Evolutionary conservation across 164 flowering plant genomes (phyloP), one percentile per base, ranked within the genome.

Genomic region (Litsea cubeba): DNA sequence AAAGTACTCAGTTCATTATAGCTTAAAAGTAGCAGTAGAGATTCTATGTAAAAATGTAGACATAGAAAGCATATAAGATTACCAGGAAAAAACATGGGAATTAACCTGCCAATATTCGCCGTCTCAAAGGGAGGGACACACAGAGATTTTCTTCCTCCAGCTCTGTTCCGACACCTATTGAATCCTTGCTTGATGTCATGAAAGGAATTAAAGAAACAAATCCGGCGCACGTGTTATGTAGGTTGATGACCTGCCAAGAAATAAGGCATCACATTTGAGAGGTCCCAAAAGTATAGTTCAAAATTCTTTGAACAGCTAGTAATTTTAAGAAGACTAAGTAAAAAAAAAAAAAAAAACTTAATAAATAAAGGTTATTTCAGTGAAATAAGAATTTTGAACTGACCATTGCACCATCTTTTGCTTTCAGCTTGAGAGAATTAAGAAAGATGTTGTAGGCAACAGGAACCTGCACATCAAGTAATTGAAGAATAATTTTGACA

Each of bases 341-440:
- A 0, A 35, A 35, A 0, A 35, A 35, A 6, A 5, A 35, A 6
- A 35, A 35, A n/a, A n/a, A n/a, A n/a, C n/a, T n/a, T n/a, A n/a
- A 35, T 35, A 35, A 72, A 15, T 14, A 22, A 4, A 50, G 70
- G 25, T 46, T 18, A 65, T 63, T 35, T 49, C 15, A 14, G n/a
- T 14, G 3, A 35, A 22, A 60, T n/a, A 20, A 65, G 26, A 65
- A 46, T 23, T 51, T 25, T 32, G 23, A 69, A 80, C 93, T 86
- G 22, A 95, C 99, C 69, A 77, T 87, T 69, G 94, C 91, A 71
- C 93, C 88, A 84, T 96, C 97, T 73, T 88, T 88, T 23, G 85
- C 82, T 84, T 91, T 96, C 67, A 90, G 82, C 85, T 96, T 96
- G 71, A 94, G 97, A 75, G 97, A 90, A 70, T 83, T 85, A 71